Percentiles rank a stretch among this genome's conserved stretches.
Evolutionary conservation across 139 green algal genomes (phyloP).

Genomic region (Auxenochlorella pyrenoidosa): DNA sequence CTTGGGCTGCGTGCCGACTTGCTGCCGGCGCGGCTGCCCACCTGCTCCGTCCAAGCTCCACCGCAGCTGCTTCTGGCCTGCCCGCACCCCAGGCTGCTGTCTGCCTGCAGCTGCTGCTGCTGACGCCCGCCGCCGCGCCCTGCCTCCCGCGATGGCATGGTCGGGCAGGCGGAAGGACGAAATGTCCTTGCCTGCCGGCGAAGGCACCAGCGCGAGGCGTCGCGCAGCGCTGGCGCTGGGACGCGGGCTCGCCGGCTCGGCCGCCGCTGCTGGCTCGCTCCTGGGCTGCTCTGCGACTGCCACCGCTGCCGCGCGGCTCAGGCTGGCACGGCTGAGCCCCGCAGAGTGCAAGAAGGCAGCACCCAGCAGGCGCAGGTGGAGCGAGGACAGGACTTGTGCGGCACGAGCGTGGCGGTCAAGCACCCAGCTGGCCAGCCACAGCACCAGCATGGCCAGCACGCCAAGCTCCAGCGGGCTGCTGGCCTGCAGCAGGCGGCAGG

Average conservation of each 20-base stretch:
- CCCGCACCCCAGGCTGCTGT: background rate
- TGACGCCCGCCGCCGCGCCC: background rate
- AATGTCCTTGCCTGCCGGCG: conserved; percentile 14
- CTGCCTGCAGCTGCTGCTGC: background rate
- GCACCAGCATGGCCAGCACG: background rate
- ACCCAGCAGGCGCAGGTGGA: conserved; percentile 20
- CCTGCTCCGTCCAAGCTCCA: conserved; percentile 25
- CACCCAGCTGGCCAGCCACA: conserved; percentile 11
- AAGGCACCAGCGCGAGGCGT: background rate
- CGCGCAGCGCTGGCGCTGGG: background rate
- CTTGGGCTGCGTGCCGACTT: conserved; percentile 6
- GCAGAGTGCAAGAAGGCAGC: background rate
- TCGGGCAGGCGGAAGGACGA: conserved; percentile 18
- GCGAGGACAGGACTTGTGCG: conserved; percentile 3
- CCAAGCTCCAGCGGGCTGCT: conserved; percentile 3
- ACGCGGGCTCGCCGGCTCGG: background rate
- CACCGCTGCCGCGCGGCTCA: background rate
- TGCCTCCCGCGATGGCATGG: background rate
- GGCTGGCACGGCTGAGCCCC: background rate
- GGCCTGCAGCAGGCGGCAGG: background rate
- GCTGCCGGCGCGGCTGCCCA: background rate
- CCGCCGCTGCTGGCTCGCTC: background rate
- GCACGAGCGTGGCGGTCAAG: conserved; percentile 4
- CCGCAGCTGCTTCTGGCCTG: background rate
- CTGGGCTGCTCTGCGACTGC: background rate